Evolutionary conservation across 2,329 filamentous ascomycete species (phyloP), one percentile per base, ranked within the genome.

Genomic region (Didymella glomerata): DNA sequence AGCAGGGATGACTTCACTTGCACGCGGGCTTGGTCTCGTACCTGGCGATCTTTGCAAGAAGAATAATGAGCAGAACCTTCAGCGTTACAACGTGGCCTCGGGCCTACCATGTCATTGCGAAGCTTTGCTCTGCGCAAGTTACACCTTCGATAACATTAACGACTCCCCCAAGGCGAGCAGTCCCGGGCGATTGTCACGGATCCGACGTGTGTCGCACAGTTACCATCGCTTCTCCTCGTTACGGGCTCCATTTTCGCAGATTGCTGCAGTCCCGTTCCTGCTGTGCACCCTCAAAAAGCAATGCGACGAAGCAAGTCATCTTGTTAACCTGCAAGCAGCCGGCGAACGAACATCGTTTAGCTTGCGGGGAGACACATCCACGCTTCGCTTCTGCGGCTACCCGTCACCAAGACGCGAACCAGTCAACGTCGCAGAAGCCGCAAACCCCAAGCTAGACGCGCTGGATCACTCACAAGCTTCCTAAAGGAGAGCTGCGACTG

Each of bases 121-220:
- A 36, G 32, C 14, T 36, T n/a, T 36, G 32, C 32, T 36, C 16
- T 27, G 24, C 28, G 38, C 34, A n/a, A 32, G 7, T 14, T n/a
- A 38, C 22, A 32, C 30, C 9, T 34, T 20, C 34, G 24, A 42
- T 11, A 22, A 28, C 34, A 18, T 36, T 11, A 22, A 28, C 36
- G 41, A 16, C 25, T 6, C 13, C 34, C 24, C 22, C 25, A 10
- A 41, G 38, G 20, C n/a, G 46, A 25, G 25, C 24, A 34, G 51
- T 60, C 59, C 47, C 47, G 47, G 38, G 51, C 51, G 36, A 48
- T 54, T 60, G 49, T 66, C 51, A 54, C 60, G 47, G 42, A 60
- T 60, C 53, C 47, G 53, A 63, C 60, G 53, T 56, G 61, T 52
- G 69, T 69, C 55, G 49, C 57, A 70, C 54, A 65, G 11, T 42